Evolutionary conservation across 768 basidiomycete genomes (phyloP).

Genomic region (Boletus rufocinnamomeus): DNA sequence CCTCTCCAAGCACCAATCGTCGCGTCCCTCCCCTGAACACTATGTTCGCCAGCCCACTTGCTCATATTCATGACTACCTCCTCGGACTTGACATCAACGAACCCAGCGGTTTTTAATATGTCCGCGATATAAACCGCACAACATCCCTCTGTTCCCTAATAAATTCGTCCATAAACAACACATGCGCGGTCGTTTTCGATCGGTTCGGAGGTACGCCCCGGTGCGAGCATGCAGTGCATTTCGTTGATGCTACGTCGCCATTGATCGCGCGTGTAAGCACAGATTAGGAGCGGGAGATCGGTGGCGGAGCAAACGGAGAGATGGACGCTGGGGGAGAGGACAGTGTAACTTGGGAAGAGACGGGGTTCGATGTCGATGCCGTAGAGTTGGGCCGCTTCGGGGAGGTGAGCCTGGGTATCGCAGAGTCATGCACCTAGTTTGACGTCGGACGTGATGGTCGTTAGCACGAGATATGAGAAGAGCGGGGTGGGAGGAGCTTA

Average conservation of each 20-base stretch:
- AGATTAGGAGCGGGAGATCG: constrained; percentile 34
- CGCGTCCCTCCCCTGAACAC: constrained; percentile 18
- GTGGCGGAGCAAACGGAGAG: constrained; percentile 29
- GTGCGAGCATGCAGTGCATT: constrained; percentile 34
- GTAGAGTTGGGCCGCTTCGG: constrained; percentile 22
- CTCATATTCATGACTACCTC: constrained; percentile 23
- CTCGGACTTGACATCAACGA: constrained; percentile 22
- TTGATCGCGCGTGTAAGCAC: constrained; percentile 30
- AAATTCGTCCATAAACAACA: constrained; percentile 17
- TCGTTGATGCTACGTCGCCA: constrained; percentile 32
- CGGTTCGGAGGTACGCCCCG: no score
- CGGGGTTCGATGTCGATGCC: constrained; percentile 31
- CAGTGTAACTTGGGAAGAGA: constrained; percentile 16
- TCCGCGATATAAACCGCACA: constrained; percentile 16
- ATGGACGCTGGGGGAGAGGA: constrained; percentile 18
- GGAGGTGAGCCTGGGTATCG: constrained; percentile 16
- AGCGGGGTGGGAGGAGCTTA: neutral
- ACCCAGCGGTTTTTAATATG: constrained; percentile 24
- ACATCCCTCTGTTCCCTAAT: constrained; percentile 10
- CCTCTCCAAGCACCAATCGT: constrained; percentile 26
- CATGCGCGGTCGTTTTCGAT: constrained; percentile 8
- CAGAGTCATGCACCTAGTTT: constrained; percentile 27
- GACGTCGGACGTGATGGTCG: neutral
- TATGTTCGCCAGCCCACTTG: constrained; percentile 28
- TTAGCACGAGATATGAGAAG: neutral